Evolutionary conservation across 805 yeast genomes (phyloP).

Genomic region (Metschnikowia hibisci): DNA sequence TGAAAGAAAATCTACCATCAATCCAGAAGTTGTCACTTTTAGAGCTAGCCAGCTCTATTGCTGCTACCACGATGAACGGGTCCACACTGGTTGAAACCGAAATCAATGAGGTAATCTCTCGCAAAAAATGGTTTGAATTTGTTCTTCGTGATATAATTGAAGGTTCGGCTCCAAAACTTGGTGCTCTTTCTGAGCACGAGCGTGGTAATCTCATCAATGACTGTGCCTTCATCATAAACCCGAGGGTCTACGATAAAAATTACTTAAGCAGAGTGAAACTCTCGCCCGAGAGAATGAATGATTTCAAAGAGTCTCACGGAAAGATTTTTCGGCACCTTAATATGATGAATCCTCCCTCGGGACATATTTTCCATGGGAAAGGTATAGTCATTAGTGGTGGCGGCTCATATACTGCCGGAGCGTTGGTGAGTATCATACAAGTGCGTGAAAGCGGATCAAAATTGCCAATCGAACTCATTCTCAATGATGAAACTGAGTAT

Average conservation of each 20-base stretch:
- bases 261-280: constrained; percentile 16
- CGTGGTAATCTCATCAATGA: constrained; percentile 15
- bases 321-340: constrained; percentile 23
- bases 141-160: constrained; percentile 16
- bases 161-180: constrained; percentile 15
- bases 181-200: constrained; percentile 16
- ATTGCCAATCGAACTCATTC: constrained; percentile 34
- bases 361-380: constrained; percentile 23
- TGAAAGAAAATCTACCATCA: constrained; percentile 5
- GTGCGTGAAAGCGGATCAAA: constrained; percentile 29
- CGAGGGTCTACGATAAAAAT: constrained; percentile 13
- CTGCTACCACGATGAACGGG: not conserved
- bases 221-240: constrained; percentile 12
- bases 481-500: constrained; percentile 23
- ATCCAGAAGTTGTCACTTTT: constrained; percentile 4
- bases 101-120: constrained; percentile 4
- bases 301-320: constrained; percentile 25
- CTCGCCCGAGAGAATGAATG: constrained; percentile 19
- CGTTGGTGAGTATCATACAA: constrained; percentile 27
- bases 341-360: constrained; percentile 23
- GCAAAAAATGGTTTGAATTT: constrained; percentile 11
- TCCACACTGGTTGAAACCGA: constrained; percentile 4
- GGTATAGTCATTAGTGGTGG: constrained; percentile 36
- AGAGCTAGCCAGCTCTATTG: constrained; percentile 2
- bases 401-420: constrained; percentile 25